These are phyloP conservation scores for Brassica carinata DNA, from an alignment of 345 rosid species.

Conservation along the genomic window DNA sequence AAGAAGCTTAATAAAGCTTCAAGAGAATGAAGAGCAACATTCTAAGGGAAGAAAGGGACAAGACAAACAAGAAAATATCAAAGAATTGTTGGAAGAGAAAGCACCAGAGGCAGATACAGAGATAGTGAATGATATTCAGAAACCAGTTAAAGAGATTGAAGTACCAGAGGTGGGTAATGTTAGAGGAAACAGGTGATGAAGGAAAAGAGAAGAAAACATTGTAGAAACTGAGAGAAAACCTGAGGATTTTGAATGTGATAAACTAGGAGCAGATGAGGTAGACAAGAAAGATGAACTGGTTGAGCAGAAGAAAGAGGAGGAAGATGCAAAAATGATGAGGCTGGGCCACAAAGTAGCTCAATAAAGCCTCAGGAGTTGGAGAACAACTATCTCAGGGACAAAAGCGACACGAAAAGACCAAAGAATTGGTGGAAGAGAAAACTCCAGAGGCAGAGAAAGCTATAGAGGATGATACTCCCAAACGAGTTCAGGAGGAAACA, in stretches of 20 bases:
- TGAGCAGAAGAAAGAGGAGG: neutral
- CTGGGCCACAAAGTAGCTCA: constrained; percentile 6
- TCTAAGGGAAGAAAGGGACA: constrained; percentile 2
- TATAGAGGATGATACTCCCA: neutral
- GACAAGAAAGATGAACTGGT: neutral
- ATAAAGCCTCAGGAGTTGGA: constrained; percentile 3
- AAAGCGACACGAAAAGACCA: neutral
- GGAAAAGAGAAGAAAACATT: neutral
- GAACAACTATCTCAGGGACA: neutral
- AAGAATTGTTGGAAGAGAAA: constrained; percentile 8
- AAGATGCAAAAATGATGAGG: neutral
- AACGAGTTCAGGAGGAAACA: constrained; percentile 18
- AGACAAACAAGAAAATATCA: neutral
- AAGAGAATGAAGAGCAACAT: constrained; percentile 14
- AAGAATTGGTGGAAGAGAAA: constrained; percentile 12
- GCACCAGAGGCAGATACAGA: constrained; percentile 6
- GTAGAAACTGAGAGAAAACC: constrained; percentile 20
- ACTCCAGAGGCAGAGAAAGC: constrained; percentile 6
- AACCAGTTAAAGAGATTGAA: constrained; percentile 5
- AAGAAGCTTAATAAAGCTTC: constrained; percentile 2
- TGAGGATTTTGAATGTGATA: neutral
- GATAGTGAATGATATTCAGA: neutral
- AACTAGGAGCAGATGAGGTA: neutral
- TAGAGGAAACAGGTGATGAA: neutral
- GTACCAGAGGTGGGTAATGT: neutral